phyloP scores from a whole-genome alignment of 2,329 filamentous ascomycete genomes.

The Ophiocordyceps camponoti-saundersi region DNA sequence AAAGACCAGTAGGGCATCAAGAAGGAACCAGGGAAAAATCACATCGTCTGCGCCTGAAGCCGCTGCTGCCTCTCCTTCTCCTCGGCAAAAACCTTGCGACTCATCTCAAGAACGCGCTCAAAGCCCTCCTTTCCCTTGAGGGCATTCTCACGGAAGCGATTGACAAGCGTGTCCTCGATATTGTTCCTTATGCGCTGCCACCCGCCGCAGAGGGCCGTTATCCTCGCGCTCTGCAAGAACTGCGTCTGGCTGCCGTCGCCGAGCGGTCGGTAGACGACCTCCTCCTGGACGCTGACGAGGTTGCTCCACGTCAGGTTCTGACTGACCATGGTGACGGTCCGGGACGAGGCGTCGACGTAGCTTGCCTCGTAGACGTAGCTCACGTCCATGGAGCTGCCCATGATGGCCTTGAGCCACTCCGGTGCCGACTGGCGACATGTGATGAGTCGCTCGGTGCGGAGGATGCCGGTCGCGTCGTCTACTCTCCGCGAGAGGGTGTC shows the following conservation, averaged over 20 bases:
- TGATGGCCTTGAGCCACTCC: conserved; percentile 63
- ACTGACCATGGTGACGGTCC: conserved; percentile 91
- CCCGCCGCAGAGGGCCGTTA: conserved; percentile 85
- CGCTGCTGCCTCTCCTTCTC: conserved; percentile 46
- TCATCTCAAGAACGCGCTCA: conserved; percentile 87
- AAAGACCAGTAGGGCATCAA: too few species aligned
- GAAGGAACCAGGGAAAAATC: not conserved
- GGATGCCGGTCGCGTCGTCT: conserved; percentile 38
- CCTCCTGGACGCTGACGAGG: conserved; percentile 81
- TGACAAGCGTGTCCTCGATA: conserved; percentile 83
- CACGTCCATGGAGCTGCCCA: conserved; percentile 58
- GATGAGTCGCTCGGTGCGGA: conserved; percentile 45
- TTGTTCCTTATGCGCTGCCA: conserved; percentile 96
- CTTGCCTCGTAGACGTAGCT: conserved; percentile 90
- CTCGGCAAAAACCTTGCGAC: conserved; percentile 76
- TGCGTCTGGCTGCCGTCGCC: conserved; percentile 46
- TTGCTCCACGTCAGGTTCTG: conserved; percentile 90
- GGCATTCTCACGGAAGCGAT: conserved; percentile 83
- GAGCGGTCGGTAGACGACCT: conserved; percentile 64
- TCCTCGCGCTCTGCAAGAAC: conserved; percentile 79
- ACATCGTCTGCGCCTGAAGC: not conserved
- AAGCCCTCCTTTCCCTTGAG: conserved; percentile 84
- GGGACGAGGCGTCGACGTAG: conserved; percentile 70
- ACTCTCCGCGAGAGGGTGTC: conserved; percentile 67
- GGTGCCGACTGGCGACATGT: conserved; percentile 48